A percentile compares a stretch with the other conserved stretches of the same genome.
Conservation (phyloP, 2,329 filamentous ascomycete species). For the Botryosphaeria dothidea region DNA sequence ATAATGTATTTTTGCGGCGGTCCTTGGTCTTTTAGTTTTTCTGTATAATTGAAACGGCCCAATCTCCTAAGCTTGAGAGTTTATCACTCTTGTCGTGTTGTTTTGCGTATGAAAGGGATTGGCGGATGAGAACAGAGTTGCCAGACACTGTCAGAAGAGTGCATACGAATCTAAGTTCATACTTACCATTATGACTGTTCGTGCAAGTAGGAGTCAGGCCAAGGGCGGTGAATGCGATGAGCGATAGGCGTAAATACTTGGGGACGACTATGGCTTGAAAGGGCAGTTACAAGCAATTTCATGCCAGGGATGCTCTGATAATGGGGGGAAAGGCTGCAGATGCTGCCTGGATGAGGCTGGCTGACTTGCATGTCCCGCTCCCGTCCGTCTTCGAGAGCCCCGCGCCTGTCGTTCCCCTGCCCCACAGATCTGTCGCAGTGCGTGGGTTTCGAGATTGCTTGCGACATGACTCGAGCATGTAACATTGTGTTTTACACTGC, state of each 20-base stretch:
- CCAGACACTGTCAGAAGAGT: too few relatives aligned
- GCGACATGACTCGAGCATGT: neutral
- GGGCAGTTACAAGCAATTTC: neutral
- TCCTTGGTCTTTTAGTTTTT: neutral
- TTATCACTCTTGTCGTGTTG: neutral
- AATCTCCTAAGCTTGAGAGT: too few relatives aligned
- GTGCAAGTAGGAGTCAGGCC: neutral
- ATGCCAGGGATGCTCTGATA: neutral
- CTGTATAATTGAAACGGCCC: neutral
- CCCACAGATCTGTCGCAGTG: slow-evolving; percentile 9
- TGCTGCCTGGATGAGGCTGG: neutral
- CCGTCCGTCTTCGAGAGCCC: neutral
- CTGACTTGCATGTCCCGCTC: slow-evolving; percentile 1
- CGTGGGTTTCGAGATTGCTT: neutral
- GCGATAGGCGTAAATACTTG: neutral
- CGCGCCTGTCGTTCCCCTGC: neutral
- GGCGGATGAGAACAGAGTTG: too few relatives aligned
- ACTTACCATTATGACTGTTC: neutral
- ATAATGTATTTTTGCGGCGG: neutral
- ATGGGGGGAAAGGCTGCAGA: neutral
- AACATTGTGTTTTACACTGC: neutral
- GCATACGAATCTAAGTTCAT: too few relatives aligned
- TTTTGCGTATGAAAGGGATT: too few relatives aligned
- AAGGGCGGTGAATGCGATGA: neutral
- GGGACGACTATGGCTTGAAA: neutral